Base-by-base conservation (phyloP, 2,329 filamentous ascomycete genomes). In the Cytospora piceae region DNA sequence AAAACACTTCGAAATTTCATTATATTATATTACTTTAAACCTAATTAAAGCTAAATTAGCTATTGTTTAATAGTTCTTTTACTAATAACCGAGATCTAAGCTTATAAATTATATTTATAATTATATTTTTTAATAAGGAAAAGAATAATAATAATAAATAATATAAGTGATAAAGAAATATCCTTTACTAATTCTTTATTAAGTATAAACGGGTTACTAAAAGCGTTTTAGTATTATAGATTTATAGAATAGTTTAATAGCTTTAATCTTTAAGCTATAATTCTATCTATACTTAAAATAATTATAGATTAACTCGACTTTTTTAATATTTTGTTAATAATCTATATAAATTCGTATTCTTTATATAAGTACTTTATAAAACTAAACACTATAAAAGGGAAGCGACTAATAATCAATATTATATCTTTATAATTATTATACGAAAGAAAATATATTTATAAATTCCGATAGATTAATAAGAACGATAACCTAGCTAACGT, bases 191-290 rank as follows among this genome's bases (percentile, higher is more conserved):
- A 6, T 68, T 49, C 51, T 66, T 11, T 46, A 69, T 37, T 2
- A 72, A 71, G 42, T 58, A 54, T 22, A 69, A 67, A 53, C 27
- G 65, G 17, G 62, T 71, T 22, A 70, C 54, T 1, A 4, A 49
- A 24, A 70, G 61, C 42, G 56, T 69, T 2, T 32, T 72, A 32
- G 64, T 64, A 4, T 67, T 29, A 7, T 59, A 71, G 52, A 53
- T 71, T 15, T 70, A 67, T 31, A 60, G 49, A 0, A 69, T 71
- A 55, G 64, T 69, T 20, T n/a, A 29, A 0, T n/a, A 63, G 67
- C 17, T 55, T 69, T 9, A 62, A 70, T 57, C 67, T 70, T 31
- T 51, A 17, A 5, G 54, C 63, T 32, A 32, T 51, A 1, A 61
- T 70, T 15, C 34, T 15, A 22, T 51, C 52, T 14, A 69, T 55